phyloP scores from a whole-genome alignment of 352 stramenopile genomes.

The Pythium folliculosum region DNA sequence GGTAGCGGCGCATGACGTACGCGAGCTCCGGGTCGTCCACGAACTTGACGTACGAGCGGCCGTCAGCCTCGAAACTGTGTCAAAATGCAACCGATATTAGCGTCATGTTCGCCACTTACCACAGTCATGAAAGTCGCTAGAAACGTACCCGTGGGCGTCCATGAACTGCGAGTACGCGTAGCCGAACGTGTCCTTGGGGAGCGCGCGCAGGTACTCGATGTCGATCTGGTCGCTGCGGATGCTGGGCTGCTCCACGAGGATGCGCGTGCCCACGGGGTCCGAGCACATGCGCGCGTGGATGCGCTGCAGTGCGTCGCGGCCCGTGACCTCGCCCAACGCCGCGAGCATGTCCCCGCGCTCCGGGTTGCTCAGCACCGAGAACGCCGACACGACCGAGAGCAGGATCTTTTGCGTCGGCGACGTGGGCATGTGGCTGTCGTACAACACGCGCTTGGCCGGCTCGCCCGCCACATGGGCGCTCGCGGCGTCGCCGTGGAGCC shows the following conservation, averaged over 20 bases:
- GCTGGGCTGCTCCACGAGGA: slow-evolving; percentile 88
- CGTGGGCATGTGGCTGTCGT: slow-evolving; percentile 75
- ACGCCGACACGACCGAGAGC: slow-evolving; percentile 84
- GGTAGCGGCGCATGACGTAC: slow-evolving; percentile 96
- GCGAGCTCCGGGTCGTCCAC: slow-evolving; percentile 94
- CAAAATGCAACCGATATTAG: background rate
- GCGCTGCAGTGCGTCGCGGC: slow-evolving; percentile 77
- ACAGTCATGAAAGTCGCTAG: background rate
- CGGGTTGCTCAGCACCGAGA: slow-evolving; percentile 91
- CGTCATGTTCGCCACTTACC: no score
- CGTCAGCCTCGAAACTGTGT: slow-evolving; percentile 87
- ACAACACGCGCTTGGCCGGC: slow-evolving; percentile 58
- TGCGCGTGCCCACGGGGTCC: slow-evolving; percentile 79
- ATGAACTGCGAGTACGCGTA: slow-evolving; percentile 91
- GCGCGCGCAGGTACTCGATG: slow-evolving; percentile 52
- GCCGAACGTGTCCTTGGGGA: slow-evolving; percentile 88
- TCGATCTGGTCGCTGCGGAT: slow-evolving; percentile 84
- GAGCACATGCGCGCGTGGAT: slow-evolving; percentile 88
- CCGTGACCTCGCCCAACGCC: slow-evolving; percentile 94
- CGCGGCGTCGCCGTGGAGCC: slow-evolving; percentile 8
- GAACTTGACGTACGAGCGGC: slow-evolving; percentile 79
- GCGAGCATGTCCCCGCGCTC: slow-evolving; percentile 95
- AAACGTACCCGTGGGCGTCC: slow-evolving; percentile 70
- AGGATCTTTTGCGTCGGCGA: slow-evolving; percentile 85
- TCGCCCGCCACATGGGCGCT: slow-evolving; percentile 40